Conservation (phyloP, 345 rosid species). For the Moricandia moricandioides region DNA sequence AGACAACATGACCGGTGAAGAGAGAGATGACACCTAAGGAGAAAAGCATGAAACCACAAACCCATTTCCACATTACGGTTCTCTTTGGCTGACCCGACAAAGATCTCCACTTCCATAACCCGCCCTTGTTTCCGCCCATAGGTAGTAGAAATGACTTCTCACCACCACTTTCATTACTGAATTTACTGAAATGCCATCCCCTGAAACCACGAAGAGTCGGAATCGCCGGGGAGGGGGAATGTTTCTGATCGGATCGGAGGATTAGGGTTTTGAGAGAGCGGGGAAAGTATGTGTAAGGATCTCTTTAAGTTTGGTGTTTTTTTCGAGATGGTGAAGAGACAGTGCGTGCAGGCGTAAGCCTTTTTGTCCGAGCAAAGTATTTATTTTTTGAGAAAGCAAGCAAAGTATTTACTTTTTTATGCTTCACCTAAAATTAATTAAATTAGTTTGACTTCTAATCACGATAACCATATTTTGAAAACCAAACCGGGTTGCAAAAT, state of each 20-base stretch:
- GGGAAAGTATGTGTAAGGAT: background rate
- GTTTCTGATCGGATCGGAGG: background rate
- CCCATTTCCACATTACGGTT: slow-evolving; percentile 57
- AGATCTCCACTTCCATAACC: slow-evolving; percentile 51
- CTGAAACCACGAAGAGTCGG: slow-evolving; percentile 27
- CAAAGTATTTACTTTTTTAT: background rate
- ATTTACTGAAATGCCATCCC: slow-evolving; percentile 39
- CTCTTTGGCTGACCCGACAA: slow-evolving; percentile 42
- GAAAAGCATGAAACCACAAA: slow-evolving; percentile 87
- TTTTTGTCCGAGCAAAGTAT: slow-evolving; percentile 16
- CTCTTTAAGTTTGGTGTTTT: background rate
- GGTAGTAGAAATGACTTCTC: background rate
- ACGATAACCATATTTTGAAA: background rate
- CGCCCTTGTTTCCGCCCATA: slow-evolving; percentile 44
- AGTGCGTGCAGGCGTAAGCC: slow-evolving; percentile 11
- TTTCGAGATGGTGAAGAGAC: slow-evolving; percentile 25
- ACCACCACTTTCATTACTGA: slow-evolving; percentile 41
- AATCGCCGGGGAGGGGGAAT: background rate
- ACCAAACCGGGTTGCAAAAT: no score
- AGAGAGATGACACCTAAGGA: slow-evolving; percentile 83
- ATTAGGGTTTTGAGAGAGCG: background rate
- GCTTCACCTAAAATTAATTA: slow-evolving; percentile 12
- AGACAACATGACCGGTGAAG: slow-evolving; percentile 87
- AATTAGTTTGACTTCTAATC: background rate
- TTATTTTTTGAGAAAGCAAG: background rate